A percentile compares a stretch with the other conserved stretches of the same genome.
phyloP scores from a whole-genome alignment of 768 basidiomycete genomes.

The Auriscalpium orientale region DNA sequence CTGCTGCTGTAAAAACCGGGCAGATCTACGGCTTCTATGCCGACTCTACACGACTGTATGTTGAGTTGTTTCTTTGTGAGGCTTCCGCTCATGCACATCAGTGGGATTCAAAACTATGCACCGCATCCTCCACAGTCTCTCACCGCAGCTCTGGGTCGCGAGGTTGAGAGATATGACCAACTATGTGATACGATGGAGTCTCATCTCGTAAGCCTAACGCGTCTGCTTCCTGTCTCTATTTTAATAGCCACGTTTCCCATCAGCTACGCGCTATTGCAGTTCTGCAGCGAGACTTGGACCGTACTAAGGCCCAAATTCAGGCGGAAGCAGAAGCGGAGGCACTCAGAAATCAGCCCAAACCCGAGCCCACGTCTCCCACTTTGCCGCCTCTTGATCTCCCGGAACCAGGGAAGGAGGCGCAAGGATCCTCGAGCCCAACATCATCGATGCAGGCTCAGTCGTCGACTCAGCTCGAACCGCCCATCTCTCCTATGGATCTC shows the following conservation, averaged over 20 bases:
- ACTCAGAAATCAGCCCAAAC: slow-evolving; percentile 27
- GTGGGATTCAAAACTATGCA: slow-evolving; percentile 51
- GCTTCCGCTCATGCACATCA: slow-evolving; percentile 19
- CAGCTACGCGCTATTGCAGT: slow-evolving; percentile 68
- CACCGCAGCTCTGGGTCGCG: slow-evolving; percentile 57
- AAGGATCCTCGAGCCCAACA: slow-evolving; percentile 4
- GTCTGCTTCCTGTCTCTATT: neutral
- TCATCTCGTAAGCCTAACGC: slow-evolving; percentile 43
- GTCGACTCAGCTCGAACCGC: neutral
- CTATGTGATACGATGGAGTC: slow-evolving; percentile 72
- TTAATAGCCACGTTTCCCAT: neutral
- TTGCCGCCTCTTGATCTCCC: too few species aligned
- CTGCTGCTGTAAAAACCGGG: slow-evolving; percentile 61
- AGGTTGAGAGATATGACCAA: slow-evolving; percentile 75
- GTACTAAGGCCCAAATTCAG: slow-evolving; percentile 37
- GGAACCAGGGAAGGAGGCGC: too few species aligned
- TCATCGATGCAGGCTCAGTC: neutral
- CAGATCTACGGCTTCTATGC: slow-evolving; percentile 66
- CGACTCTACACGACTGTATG: slow-evolving; percentile 59
- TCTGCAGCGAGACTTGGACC: slow-evolving; percentile 59
- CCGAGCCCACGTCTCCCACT: slow-evolving; percentile 18
- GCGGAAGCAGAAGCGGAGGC: slow-evolving; percentile 25
- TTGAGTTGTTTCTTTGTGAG: neutral
- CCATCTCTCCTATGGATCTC: too few species aligned
- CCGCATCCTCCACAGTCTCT: slow-evolving; percentile 59